Percentiles rank a stretch among this genome's conserved stretches.
Evolutionary conservation across 2,329 filamentous ascomycete genomes (phyloP).

Genomic region (Colletotrichum echinochloae): DNA sequence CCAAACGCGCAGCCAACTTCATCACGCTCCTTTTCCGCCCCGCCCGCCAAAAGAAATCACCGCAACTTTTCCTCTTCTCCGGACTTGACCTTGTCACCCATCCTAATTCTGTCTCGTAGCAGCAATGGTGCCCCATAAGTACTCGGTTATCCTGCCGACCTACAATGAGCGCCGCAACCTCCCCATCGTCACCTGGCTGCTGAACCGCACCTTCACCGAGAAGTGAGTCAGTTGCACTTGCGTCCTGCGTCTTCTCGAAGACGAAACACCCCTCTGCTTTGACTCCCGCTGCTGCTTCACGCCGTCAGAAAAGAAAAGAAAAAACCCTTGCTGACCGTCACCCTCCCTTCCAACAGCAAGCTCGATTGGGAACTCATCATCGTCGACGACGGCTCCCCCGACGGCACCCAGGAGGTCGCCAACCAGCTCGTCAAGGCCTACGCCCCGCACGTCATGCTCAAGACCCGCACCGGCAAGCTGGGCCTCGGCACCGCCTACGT

Average conservation of each 20-base stretch:
- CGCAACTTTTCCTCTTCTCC: background rate
- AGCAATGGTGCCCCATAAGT: conserved; percentile 71
- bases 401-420: conserved; percentile 92
- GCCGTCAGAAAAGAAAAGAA: background rate
- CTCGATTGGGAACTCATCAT: conserved; percentile 98
- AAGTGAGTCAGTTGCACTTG: conserved; percentile 72
- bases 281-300: accelerated
- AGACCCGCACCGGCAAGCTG: conserved; percentile 92
- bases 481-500: conserved; percentile 98
- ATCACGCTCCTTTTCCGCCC: conserved; percentile 46
- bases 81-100: background rate
- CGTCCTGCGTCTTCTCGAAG: background rate
- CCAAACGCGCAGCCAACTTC: conserved; percentile 39
- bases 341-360: conserved; percentile 68
- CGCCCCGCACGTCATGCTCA: conserved; percentile 81
- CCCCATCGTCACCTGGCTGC: conserved; percentile 93
- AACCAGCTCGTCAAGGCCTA: conserved; percentile 91
- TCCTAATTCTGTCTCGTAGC: conserved; percentile 50
- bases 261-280: background rate
- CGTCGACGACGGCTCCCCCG: conserved; percentile 96
- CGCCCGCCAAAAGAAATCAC: background rate
- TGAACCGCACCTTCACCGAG: conserved; percentile 91
- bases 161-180: conserved; percentile 99
- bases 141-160: conserved; percentile 96
- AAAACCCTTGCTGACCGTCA: conserved; percentile 20